A percentile compares a stretch with the other conserved stretches of the same genome.
phyloP scores from a whole-genome alignment of 306 rosid genomes.

The Gastrolobium villosum region DNA sequence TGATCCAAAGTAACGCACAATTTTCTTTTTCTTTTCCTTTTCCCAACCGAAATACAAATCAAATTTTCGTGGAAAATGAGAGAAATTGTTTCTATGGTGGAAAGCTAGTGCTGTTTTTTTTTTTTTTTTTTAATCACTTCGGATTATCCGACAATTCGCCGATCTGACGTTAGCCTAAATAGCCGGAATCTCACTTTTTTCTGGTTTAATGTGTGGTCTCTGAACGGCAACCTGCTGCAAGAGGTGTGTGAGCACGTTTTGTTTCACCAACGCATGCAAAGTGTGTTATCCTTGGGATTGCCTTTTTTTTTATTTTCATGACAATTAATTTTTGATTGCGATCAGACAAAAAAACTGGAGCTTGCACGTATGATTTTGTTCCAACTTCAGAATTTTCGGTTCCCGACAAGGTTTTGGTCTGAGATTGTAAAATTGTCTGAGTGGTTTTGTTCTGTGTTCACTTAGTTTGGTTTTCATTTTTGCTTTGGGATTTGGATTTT shows the following conservation, averaged over 20 bases:
- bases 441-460: constrained; percentile 43
- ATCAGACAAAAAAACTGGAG: not conserved
- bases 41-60: constrained; percentile 14
- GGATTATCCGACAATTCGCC: constrained; percentile 52
- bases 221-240: constrained; percentile 30
- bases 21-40: constrained; percentile 3
- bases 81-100: constrained; percentile 40
- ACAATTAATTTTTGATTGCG: constrained; percentile 33
- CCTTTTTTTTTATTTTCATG: constrained; percentile 38
- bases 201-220: constrained; percentile 36
- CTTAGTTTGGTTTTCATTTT: not conserved
- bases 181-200: constrained; percentile 44
- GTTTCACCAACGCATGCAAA: constrained; percentile 41
- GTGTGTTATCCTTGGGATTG: constrained; percentile 38
- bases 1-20: constrained; percentile 49
- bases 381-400: constrained; percentile 12
- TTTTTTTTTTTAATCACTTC: constrained; percentile 2
- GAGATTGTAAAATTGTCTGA: constrained; percentile 35
- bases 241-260: constrained; percentile 53
- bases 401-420: not conserved
- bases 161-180: constrained; percentile 65
- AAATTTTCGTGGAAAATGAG: constrained; percentile 44
- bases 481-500: constrained; percentile 18
- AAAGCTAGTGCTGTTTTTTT: constrained; percentile 29
- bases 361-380: constrained; percentile 3